Evolutionary conservation across 164 flowering plant genomes (phyloP).

Genomic region (Macadamia integrifolia): DNA sequence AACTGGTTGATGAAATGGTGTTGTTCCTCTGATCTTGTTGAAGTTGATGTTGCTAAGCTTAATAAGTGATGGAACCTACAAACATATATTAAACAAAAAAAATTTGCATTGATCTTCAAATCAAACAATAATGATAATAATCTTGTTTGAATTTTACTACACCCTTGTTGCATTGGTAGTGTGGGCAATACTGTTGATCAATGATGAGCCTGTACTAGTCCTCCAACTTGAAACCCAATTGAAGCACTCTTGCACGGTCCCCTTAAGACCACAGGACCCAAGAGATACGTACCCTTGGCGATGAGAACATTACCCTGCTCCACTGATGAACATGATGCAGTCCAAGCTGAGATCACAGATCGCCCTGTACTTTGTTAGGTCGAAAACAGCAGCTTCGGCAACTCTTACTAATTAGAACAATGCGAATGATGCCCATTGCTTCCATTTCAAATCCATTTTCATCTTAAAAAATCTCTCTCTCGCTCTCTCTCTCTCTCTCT

Average conservation of each 20-base stretch:
- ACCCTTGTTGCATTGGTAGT: constrained; percentile 20
- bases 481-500: no score
- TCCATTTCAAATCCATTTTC: no score
- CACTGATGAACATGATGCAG: no score
- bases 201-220: constrained; percentile 33
- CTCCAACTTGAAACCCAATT: constrained; percentile 13
- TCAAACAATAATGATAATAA: no score
- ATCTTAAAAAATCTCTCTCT: no score
- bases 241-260: constrained; percentile 34
- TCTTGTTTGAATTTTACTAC: constrained; percentile 7
- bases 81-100: neutral
- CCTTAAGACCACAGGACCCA: neutral
- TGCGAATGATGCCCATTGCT: no score
- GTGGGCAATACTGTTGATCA: constrained; percentile 56
- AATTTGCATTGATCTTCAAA: no score
- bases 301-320: no score
- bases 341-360: neutral
- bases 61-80: constrained; percentile 32
- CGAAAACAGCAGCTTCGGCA: neutral
- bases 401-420: no score
- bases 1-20: constrained; percentile 17
- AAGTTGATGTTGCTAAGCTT: constrained; percentile 22
- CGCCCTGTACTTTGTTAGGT: neutral
- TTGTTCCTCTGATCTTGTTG: constrained; percentile 21
- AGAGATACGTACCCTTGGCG: no score